These are phyloP conservation scores for Colletotrichum sp. DNA, from an alignment of 2,329 filamentous ascomycete genomes.

Conservation along the genomic window DNA sequence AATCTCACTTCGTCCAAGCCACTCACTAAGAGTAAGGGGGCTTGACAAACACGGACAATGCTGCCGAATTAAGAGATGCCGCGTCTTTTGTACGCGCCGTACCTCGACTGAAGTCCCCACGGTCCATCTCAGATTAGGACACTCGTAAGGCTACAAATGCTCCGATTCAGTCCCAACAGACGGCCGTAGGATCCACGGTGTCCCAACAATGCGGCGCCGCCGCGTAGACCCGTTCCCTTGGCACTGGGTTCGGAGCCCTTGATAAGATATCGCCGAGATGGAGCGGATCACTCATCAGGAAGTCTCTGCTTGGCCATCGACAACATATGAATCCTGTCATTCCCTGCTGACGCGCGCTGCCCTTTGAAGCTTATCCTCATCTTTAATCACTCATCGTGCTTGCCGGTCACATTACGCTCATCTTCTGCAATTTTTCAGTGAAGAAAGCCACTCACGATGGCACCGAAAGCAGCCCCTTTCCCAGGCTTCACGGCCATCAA, in stretches of 20 bases:
- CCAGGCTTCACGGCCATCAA: slow-evolving; percentile 52
- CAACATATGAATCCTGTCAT: background rate
- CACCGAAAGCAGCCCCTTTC: slow-evolving; percentile 29
- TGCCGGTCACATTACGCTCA: background rate
- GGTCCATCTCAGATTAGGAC: background rate
- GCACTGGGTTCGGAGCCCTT: background rate
- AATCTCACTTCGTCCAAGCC: background rate
- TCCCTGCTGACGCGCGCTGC: background rate
- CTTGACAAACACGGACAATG: background rate
- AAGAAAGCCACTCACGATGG: background rate
- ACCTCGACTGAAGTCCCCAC: background rate
- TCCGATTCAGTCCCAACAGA: background rate
- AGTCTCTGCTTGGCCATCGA: background rate
- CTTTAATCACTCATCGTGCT: background rate
- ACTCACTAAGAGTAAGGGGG: background rate
- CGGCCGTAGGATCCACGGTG: background rate
- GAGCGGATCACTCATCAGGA: background rate
- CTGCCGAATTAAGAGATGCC: background rate
- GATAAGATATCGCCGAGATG: background rate
- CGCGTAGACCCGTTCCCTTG: background rate
- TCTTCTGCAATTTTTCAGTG: background rate
- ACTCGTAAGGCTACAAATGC: background rate
- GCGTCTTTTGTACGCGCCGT: background rate
- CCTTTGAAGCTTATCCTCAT: fast-evolving
- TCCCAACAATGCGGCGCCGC: background rate